A percentile compares a stretch with the other conserved stretches of the same genome.
phyloP scores from a whole-genome alignment of 2,329 filamentous ascomycete species.

The Diaporthe batatas region DNA sequence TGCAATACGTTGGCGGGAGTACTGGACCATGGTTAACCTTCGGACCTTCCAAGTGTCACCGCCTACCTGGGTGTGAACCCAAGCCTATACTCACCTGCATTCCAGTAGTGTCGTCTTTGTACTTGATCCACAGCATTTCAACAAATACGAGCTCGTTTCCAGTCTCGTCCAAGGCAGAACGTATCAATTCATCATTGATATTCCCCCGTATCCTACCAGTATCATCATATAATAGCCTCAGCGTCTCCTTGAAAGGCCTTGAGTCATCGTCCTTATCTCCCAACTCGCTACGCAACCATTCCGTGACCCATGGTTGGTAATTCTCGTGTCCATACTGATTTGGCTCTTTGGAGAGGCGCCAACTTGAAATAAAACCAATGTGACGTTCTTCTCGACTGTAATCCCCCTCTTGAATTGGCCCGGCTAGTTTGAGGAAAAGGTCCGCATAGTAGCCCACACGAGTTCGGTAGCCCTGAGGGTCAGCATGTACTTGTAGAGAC shows the following conservation, averaged over 20 bases:
- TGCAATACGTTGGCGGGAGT: conserved; percentile 4
- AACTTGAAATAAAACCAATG: conserved; percentile 18
- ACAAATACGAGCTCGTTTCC: conserved; percentile 10
- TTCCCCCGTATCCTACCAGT: neutral
- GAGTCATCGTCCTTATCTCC: neutral
- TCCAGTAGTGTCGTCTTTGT: neutral
- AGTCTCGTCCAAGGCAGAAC: neutral
- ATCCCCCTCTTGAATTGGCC: too few species aligned
- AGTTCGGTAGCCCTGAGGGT: conserved; percentile 10
- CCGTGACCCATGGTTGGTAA: conserved; percentile 7
- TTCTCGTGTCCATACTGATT: neutral
- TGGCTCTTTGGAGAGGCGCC: conserved; percentile 17
- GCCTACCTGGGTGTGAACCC: neutral
- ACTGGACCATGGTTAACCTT: neutral
- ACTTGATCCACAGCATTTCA: conserved; percentile 19
- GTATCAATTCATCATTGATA: neutral
- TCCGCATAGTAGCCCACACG: conserved; percentile 31
- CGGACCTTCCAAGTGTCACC: too few species aligned
- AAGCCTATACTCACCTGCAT: neutral
- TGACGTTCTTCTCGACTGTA: neutral
- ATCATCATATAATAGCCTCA: conserved; percentile 2
- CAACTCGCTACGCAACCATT: conserved; percentile 10
- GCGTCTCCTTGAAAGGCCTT: conserved; percentile 20
- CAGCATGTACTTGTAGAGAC: conserved; percentile 13
- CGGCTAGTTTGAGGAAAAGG: neutral